Evolutionary conservation across 441 rosid genomes (phyloP).

Genomic region (Erodium texanum): DNA sequence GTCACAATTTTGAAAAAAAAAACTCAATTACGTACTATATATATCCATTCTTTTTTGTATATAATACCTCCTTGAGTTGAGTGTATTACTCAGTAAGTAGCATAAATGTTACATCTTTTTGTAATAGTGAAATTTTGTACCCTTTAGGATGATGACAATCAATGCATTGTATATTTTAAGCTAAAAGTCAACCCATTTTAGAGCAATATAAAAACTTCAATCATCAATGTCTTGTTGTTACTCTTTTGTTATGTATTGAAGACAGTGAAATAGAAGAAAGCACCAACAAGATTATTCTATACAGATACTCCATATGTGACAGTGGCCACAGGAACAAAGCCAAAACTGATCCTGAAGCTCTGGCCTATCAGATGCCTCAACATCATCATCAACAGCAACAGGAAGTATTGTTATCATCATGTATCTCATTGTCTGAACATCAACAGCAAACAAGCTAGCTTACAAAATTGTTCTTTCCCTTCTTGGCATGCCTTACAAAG

Average conservation of each 20-base stretch:
- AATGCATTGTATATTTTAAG: neutral
- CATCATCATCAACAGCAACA: constrained; percentile 2
- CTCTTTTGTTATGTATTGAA: constrained; percentile 4
- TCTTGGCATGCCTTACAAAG: neutral
- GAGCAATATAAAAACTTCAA: neutral
- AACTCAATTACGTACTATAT: neutral
- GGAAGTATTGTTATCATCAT: neutral
- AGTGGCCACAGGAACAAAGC: neutral
- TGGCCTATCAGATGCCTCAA: neutral
- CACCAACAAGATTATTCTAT: neutral
- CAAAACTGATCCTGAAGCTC: neutral
- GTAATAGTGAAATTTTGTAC: constrained; percentile 1
- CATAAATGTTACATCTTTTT: neutral
- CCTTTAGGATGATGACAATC: neutral
- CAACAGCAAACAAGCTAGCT: constrained; percentile 1
- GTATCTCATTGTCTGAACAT: neutral
- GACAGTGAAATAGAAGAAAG: neutral
- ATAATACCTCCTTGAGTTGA: neutral
- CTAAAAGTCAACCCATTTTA: neutral
- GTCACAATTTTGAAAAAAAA: neutral
- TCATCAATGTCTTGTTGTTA: neutral
- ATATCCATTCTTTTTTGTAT: constrained; percentile 3
- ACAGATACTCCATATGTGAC: neutral
- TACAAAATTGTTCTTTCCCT: neutral
- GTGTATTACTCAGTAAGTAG: neutral